Percentiles rank a stretch among this genome's conserved stretches.
These are phyloP conservation scores for Podaxis sp. DNA, from an alignment of 768 basidiomycete genomes.

Conservation along the genomic window DNA sequence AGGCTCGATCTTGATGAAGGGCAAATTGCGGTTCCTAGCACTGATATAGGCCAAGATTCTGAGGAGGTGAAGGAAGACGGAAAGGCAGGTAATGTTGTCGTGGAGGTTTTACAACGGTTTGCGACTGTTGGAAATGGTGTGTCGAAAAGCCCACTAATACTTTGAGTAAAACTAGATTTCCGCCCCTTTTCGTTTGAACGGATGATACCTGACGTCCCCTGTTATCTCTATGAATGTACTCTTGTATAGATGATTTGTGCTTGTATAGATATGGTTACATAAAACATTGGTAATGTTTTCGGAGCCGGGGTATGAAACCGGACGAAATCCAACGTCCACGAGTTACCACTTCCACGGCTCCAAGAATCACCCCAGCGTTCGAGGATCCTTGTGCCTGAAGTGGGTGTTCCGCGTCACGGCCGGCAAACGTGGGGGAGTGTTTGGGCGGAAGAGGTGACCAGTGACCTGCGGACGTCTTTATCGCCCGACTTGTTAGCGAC, in stretches of 20 bases:
- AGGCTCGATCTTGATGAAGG: slow-evolving; percentile 37
- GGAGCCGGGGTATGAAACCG: no score
- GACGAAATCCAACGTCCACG: no score
- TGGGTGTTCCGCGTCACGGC: no score
- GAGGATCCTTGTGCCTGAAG: no score
- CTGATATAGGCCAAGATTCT: background rate
- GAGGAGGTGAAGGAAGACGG: slow-evolving; percentile 6
- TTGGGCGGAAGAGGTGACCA: no score
- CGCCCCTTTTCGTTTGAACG: no score
- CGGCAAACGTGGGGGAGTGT: no score
- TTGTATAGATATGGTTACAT: background rate
- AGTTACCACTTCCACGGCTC: no score
- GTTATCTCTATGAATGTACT: background rate
- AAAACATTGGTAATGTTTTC: no score
- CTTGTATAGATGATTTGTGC: background rate
- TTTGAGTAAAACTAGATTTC: background rate
- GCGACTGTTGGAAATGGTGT: background rate
- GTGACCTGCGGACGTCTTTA: no score
- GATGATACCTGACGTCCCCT: background rate
- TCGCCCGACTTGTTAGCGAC: no score
- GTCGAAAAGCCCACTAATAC: background rate
- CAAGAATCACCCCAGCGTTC: no score
- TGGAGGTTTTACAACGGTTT: slow-evolving; percentile 7
- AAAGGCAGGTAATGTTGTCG: slow-evolving; percentile 4
- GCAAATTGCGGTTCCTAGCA: background rate